These are phyloP conservation scores for Daldinia decipiens DNA, from an alignment of 495 filamentous ascomycete species.

Conservation along the genomic window DNA sequence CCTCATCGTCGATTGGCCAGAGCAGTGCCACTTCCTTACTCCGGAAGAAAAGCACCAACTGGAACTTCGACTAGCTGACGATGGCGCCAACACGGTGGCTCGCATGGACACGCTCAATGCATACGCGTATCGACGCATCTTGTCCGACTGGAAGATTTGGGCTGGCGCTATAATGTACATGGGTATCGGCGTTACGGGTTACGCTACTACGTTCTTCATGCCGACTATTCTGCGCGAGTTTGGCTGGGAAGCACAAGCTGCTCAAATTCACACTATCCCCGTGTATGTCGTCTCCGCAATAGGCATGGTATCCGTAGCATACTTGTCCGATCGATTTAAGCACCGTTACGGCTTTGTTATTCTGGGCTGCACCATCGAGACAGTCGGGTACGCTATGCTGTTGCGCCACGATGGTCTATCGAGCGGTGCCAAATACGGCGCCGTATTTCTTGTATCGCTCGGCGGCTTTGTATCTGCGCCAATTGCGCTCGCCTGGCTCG, in stretches of 20 bases:
- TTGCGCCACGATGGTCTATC: constrained; percentile 49
- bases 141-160: constrained; percentile 68
- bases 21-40: constrained; percentile 60
- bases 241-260: constrained; percentile 61
- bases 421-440: constrained; percentile 61
- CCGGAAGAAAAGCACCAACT: constrained; percentile 58
- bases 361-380: constrained; percentile 59
- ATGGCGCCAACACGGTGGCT: constrained; percentile 50
- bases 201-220: constrained; percentile 64
- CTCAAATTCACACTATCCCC: constrained; percentile 66
- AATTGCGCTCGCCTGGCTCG: constrained; percentile 65
- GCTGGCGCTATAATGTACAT: constrained; percentile 61
- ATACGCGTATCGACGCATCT: constrained; percentile 56
- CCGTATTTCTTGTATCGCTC: constrained; percentile 64
- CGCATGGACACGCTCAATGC: constrained; percentile 63
- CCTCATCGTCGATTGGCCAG: constrained; percentile 68
- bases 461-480: constrained; percentile 63
- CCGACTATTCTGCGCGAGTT: constrained; percentile 67
- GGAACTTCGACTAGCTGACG: constrained; percentile 54
- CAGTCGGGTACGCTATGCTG: constrained; percentile 61
- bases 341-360: constrained; percentile 60
- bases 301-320: constrained; percentile 57
- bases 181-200: constrained; percentile 61
- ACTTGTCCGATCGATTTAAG: constrained; percentile 53
- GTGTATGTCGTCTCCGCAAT: constrained; percentile 64